Conservation (phyloP, 495 filamentous ascomycete species). For the Podospora didyma region DNA sequence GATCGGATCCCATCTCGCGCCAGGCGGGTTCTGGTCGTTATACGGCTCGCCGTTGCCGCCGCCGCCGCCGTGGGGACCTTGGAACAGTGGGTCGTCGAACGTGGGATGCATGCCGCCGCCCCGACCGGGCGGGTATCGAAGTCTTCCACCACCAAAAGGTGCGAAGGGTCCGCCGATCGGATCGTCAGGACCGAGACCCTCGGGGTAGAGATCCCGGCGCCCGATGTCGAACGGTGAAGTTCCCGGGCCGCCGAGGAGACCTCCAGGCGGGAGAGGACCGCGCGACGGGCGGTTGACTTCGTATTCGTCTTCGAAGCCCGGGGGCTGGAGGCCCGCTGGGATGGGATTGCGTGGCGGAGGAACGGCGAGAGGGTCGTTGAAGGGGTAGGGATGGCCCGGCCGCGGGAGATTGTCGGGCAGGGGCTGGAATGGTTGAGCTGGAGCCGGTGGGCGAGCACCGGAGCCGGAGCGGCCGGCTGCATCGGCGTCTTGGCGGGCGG, state of each 20-base stretch:
- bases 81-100: conserved; percentile 89
- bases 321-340: conserved; percentile 74
- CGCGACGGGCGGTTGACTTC: conserved; percentile 70
- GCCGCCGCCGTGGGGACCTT: conserved; percentile 49
- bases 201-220: conserved; percentile 81
- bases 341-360: conserved; percentile 60
- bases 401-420: conserved; percentile 49
- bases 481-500: conserved; percentile 27
- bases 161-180: conserved; percentile 47
- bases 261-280: conserved; percentile 32
- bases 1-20: conserved; percentile 71
- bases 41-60: conserved; percentile 32
- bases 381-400: conserved; percentile 62
- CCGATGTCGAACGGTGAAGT: conserved; percentile 52
- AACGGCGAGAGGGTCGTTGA: conserved; percentile 49
- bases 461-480: conserved; percentile 24
- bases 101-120: conserved; percentile 91
- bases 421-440: conserved; percentile 31
- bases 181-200: conserved; percentile 80
- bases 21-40: conserved; percentile 54
- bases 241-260: conserved; percentile 7
- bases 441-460: conserved; percentile 27
- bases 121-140: conserved; percentile 13
- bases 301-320: conserved; percentile 91
- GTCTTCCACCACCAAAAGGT: conserved; percentile 21